A percentile compares a stretch with the other conserved stretches of the same genome.
These are phyloP conservation scores for Bruguiera gymnorhiza DNA, from an alignment of 345 rosid species.

Conservation along the genomic window DNA sequence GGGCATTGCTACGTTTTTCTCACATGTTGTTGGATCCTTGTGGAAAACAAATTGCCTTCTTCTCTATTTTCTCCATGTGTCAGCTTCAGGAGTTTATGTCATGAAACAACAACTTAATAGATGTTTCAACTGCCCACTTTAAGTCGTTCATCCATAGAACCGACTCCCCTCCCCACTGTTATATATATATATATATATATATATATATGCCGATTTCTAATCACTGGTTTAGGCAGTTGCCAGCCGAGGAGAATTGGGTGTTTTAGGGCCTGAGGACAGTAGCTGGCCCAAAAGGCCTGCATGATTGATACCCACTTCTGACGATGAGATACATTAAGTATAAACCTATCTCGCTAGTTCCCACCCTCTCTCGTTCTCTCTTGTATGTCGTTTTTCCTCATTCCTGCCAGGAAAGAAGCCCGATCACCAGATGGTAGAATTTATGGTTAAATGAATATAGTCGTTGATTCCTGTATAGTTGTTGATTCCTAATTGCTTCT, in stretches of 20 bases:
- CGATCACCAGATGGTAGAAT: slow-evolving; percentile 77
- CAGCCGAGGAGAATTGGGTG: slow-evolving; percentile 81
- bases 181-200: not conserved
- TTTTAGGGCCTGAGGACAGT: slow-evolving; percentile 55
- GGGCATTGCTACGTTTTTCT: slow-evolving; percentile 62
- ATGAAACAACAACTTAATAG: not conserved
- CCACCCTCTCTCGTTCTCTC: not conserved
- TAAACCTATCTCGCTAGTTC: not conserved
- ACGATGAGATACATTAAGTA: slow-evolving; percentile 51
- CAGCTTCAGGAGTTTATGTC: not conserved
- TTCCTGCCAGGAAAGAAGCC: slow-evolving; percentile 26
- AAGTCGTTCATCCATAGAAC: too few relatives aligned
- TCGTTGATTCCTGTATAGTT: too few relatives aligned
- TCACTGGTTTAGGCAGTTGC: slow-evolving; percentile 51
- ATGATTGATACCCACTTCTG: slow-evolving; percentile 63
- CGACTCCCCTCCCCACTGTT: too few relatives aligned
- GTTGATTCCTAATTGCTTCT: too few relatives aligned
- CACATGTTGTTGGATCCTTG: slow-evolving; percentile 75
- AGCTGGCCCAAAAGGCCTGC: slow-evolving; percentile 95
- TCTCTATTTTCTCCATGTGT: not conserved
- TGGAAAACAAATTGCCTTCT: slow-evolving; percentile 52
- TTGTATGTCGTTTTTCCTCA: too few relatives aligned
- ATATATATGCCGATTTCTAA: not conserved
- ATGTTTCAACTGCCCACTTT: not conserved
- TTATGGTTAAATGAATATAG: not conserved